These are phyloP conservation scores for Hibiscus syriacus DNA, from an alignment of 345 rosid species.

Conservation along the genomic window DNA sequence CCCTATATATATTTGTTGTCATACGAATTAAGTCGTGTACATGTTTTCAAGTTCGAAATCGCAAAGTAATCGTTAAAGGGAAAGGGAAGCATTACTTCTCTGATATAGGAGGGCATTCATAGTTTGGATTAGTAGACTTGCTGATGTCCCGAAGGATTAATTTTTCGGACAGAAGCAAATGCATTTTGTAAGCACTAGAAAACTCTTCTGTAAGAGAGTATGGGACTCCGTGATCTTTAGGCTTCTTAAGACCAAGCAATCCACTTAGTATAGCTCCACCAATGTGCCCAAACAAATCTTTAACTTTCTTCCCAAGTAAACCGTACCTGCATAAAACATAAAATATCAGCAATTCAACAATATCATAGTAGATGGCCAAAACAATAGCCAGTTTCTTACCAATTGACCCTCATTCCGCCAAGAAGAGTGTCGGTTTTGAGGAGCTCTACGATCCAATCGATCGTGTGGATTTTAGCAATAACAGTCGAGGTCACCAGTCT, in stretches of 20 bases:
- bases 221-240: slow-evolving; percentile 75
- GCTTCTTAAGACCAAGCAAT: slow-evolving; percentile 59
- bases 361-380: not conserved
- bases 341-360: not conserved
- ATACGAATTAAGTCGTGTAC: not conserved
- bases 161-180: slow-evolving; percentile 54
- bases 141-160: slow-evolving; percentile 46
- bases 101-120: slow-evolving; percentile 34
- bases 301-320: slow-evolving; percentile 58
- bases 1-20: slow-evolving; percentile 17
- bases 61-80: not conserved
- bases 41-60: not conserved
- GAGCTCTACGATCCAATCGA: slow-evolving; percentile 79
- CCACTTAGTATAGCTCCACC: slow-evolving; percentile 55
- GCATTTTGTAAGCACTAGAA: slow-evolving; percentile 67
- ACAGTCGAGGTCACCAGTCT: slow-evolving; percentile 73
- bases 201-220: slow-evolving; percentile 72
- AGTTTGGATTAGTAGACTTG: slow-evolving; percentile 20
- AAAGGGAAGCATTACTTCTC: slow-evolving; percentile 31
- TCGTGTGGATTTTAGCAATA: slow-evolving; percentile 81
- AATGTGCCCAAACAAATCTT: slow-evolving; percentile 50
- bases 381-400: slow-evolving; percentile 25
- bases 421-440: slow-evolving; percentile 59
- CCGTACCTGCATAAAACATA: slow-evolving; percentile 36
- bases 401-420: slow-evolving; percentile 65